Percentiles rank a stretch among this genome's conserved stretches.
phyloP scores from a whole-genome alignment of 768 basidiomycete species.

The Termitomyces bulborhizus region DNA sequence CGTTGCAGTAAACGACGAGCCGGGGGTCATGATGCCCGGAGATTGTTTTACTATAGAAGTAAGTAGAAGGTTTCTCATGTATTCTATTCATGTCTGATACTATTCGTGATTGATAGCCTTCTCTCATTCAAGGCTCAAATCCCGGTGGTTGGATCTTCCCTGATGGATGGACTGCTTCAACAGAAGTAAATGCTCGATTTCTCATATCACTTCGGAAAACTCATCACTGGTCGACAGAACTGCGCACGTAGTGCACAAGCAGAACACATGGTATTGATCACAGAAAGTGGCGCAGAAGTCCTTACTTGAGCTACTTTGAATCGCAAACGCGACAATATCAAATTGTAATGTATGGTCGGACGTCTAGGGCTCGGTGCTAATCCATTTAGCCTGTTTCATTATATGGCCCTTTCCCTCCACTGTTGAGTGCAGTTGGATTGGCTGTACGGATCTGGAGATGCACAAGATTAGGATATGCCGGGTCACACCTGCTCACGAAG shows the following conservation, averaged over 20 bases:
- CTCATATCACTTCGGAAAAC: background rate
- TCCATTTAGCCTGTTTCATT: too few relatives aligned
- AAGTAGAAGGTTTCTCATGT: constrained; percentile 3
- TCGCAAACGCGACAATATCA: background rate
- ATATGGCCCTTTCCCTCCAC: too few relatives aligned
- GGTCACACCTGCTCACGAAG: too few relatives aligned
- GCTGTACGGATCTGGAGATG: too few relatives aligned
- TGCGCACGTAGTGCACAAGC: constrained; percentile 81
- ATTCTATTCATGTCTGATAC: background rate
- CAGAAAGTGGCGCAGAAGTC: constrained; percentile 70
- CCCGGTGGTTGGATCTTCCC: constrained; percentile 74
- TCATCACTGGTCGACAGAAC: constrained; percentile 36
- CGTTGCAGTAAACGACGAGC: constrained; percentile 71
- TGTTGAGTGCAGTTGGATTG: too few relatives aligned
- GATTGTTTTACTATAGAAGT: constrained; percentile 95
- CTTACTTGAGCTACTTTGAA: constrained; percentile 41
- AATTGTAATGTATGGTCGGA: background rate
- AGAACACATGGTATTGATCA: constrained; percentile 87
- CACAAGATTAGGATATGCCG: too few relatives aligned
- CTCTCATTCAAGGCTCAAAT: constrained; percentile 68
- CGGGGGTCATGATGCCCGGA: constrained; percentile 75
- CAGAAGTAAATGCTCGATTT: constrained; percentile 46
- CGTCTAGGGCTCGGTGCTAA: too few relatives aligned
- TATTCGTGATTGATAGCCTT: constrained; percentile 40
- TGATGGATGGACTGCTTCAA: constrained; percentile 92